These are phyloP conservation scores for Selaginella tamariscina DNA, from an alignment of 75 land plant species.

Conservation along the genomic window DNA sequence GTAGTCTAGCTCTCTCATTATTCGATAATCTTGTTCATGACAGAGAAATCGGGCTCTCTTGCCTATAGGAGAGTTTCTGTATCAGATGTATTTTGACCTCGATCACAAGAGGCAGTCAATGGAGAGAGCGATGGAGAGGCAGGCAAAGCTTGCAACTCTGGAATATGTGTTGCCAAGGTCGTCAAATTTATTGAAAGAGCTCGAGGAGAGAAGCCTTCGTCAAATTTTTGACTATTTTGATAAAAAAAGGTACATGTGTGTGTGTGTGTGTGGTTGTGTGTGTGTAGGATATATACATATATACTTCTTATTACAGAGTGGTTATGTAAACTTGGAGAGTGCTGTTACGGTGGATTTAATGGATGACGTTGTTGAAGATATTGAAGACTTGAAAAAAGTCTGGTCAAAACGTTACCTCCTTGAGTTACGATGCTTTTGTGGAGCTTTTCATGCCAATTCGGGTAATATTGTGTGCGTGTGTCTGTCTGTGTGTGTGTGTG, in stretches of 20 bases:
- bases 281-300: background rate
- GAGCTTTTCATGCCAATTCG: background rate
- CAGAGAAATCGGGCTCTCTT: constrained; percentile 22
- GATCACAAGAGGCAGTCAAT: constrained; percentile 21
- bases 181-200: constrained; percentile 18
- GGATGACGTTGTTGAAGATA: constrained; percentile 22
- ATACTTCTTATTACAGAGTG: constrained; percentile 16
- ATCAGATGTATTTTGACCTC: constrained; percentile 21
- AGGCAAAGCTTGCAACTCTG: constrained; percentile 15
- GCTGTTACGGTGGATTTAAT: constrained; percentile 17
- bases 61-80: constrained; percentile 31
- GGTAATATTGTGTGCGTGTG: constrained; percentile 16
- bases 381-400: constrained; percentile 18
- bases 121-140: constrained; percentile 10
- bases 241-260: constrained; percentile 24
- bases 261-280: constrained; percentile 1
- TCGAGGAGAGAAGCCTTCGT: constrained; percentile 16
- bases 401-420: background rate
- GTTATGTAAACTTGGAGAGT: constrained; percentile 19
- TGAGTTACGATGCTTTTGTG: background rate
- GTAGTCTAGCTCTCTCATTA: no score
- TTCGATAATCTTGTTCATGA: no score
- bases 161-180: constrained; percentile 27
- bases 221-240: constrained; percentile 28
- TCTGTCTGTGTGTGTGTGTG: no score